Percentiles rank a stretch among this genome's conserved stretches.
Evolutionary conservation across 768 basidiomycete species (phyloP).

Genomic region (Tylopilus plumbeoviolaceoides): DNA sequence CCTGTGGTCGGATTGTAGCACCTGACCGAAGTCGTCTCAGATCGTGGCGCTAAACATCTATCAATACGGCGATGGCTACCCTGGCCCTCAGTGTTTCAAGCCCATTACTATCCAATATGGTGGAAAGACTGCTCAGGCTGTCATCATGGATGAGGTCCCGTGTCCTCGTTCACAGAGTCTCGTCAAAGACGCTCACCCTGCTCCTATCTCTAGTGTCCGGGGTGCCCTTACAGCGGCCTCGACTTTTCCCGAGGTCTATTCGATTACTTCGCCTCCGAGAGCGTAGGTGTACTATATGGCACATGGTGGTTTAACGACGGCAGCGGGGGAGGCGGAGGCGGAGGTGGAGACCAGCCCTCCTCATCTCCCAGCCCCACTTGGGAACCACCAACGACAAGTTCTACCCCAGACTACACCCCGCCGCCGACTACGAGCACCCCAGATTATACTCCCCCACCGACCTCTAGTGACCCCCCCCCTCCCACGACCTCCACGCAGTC

Average conservation of each 20-base stretch:
- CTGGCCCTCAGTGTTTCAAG: conserved; percentile 61
- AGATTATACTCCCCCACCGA: conserved; percentile 18
- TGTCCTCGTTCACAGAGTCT: not conserved
- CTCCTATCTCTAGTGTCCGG: conserved; percentile 47
- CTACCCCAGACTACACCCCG: conserved; percentile 19
- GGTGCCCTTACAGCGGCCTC: conserved; percentile 60
- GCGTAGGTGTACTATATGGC: conserved; percentile 55
- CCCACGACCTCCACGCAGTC: conserved; percentile 27
- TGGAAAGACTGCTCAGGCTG: conserved; percentile 56
- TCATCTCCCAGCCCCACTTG: conserved; percentile 14
- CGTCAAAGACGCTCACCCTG: not conserved
- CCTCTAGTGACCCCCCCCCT: conserved; percentile 20
- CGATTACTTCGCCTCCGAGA: conserved; percentile 47
- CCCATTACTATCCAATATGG: conserved; percentile 56
- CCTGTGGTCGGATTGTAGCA: not conserved
- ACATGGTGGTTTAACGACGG: conserved; percentile 53
- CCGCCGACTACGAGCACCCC: conserved; percentile 16
- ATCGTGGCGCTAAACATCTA: conserved; percentile 51
- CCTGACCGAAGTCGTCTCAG: conserved; percentile 26
- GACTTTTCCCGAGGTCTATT: conserved; percentile 71
- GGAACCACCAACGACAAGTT: conserved; percentile 22
- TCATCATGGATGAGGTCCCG: conserved; percentile 59
- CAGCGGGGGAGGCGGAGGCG: conserved; percentile 27
- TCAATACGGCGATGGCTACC: conserved; percentile 58
- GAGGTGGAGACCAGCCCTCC: conserved; percentile 14